phyloP scores from a whole-genome alignment of 2,329 filamentous ascomycete genomes.

The Annulohypoxylon truncatum region DNA sequence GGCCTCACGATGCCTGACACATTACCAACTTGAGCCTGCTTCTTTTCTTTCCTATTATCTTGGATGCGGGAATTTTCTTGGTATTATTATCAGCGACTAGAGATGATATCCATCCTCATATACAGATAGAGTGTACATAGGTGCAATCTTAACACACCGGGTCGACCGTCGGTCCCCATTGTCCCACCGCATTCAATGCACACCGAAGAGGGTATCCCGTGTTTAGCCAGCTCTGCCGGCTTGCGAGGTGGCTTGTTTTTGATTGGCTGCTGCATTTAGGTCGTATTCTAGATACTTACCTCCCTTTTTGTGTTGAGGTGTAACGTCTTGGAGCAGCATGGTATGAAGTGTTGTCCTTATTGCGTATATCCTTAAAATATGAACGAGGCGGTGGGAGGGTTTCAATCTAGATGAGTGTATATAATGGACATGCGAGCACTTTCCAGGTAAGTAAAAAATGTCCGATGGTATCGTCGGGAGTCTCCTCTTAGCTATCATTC shows the following conservation, averaged over 20 bases:
- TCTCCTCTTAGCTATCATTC: not conserved
- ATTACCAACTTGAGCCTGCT: conserved; percentile 3
- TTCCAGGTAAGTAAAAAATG: not conserved
- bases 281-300: not conserved
- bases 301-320: conserved; percentile 4
- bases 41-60: conserved; percentile 14
- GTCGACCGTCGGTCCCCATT: conserved; percentile 14
- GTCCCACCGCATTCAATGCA: not conserved
- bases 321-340: not conserved
- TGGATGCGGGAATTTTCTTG: conserved; percentile 23
- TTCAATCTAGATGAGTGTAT: not conserved
- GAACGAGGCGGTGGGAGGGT: not conserved
- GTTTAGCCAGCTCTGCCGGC: not conserved
- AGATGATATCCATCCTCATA: conserved; percentile 31
- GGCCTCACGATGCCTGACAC: not conserved
- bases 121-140: conserved; percentile 34
- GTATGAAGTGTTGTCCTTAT: not conserved
- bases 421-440: not conserved
- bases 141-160: conserved; percentile 19
- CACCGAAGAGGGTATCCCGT: conserved; percentile 5
- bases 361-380: not conserved
- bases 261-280: not conserved
- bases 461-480: not conserved
- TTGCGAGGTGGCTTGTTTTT: not conserved
- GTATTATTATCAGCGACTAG: conserved; percentile 24